phyloP scores from a whole-genome alignment of 345 rosid species.

The Conringia planisiliqua region DNA sequence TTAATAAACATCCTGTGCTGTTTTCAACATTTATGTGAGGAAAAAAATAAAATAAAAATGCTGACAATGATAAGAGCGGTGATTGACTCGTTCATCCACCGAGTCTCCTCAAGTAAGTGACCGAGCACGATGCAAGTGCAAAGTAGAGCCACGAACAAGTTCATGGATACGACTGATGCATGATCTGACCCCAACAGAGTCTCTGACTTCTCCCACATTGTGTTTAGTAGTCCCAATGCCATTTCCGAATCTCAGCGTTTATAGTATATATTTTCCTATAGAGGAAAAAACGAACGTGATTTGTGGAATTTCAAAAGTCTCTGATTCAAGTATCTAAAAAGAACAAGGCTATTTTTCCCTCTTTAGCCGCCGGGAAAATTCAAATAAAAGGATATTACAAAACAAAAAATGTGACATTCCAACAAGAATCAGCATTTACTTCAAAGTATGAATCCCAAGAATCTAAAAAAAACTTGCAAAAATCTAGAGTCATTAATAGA shows the following conservation, averaged over 20 bases:
- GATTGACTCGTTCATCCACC: constrained; percentile 95
- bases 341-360: neutral
- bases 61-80: constrained; percentile 89
- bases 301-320: neutral
- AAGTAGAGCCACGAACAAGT: constrained; percentile 82
- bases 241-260: constrained; percentile 15
- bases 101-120: constrained; percentile 74
- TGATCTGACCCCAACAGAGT: constrained; percentile 53
- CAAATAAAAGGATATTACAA: neutral
- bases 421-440: neutral
- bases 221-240: constrained; percentile 36
- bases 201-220: constrained; percentile 35
- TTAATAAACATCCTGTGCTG: neutral
- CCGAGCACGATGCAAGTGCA: constrained; percentile 84
- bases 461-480: neutral
- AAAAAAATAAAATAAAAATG: neutral
- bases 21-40: neutral
- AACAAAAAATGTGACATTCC: neutral
- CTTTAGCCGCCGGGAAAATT: neutral
- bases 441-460: neutral
- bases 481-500: neutral
- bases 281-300: neutral
- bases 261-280: neutral
- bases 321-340: neutral
- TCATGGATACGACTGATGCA: constrained; percentile 76